Percentiles rank a stretch among this genome's conserved stretches.
Evolutionary conservation across 345 rosid species (phyloP).

Genomic region (Physaria fendleri): DNA sequence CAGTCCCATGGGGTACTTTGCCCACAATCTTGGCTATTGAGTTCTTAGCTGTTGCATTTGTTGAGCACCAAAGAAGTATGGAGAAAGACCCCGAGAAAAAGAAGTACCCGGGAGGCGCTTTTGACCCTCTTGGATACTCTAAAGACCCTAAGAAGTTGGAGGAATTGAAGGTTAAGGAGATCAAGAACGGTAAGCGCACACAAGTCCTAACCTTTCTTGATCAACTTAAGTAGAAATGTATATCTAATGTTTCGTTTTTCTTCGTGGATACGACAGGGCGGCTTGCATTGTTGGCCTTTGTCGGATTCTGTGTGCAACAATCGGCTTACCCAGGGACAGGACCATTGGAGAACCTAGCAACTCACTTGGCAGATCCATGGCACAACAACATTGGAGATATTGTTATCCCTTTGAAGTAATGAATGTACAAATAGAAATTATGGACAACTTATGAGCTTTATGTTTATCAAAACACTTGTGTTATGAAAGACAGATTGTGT

Average conservation of each 20-base stretch:
- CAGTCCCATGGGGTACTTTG: slow-evolving; percentile 96
- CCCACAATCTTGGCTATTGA: slow-evolving; percentile 82
- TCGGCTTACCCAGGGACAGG: slow-evolving; percentile 97
- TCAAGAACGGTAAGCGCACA: slow-evolving; percentile 64
- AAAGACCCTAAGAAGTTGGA: slow-evolving; percentile 90
- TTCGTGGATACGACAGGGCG: slow-evolving; percentile 47
- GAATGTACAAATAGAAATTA: slow-evolving; percentile 24
- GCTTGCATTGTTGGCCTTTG: slow-evolving; percentile 85
- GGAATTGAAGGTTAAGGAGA: slow-evolving; percentile 86
- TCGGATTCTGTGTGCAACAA: slow-evolving; percentile 92
- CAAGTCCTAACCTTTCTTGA: background rate
- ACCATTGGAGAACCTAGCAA: slow-evolving; percentile 94
- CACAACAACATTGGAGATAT: slow-evolving; percentile 87
- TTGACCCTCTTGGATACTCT: slow-evolving; percentile 93
- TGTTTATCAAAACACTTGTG: slow-evolving; percentile 24
- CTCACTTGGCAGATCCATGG: slow-evolving; percentile 98
- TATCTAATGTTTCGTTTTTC: background rate
- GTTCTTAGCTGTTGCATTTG: slow-evolving; percentile 78
- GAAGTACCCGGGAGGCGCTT: slow-evolving; percentile 98
- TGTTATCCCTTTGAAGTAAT: slow-evolving; percentile 48
- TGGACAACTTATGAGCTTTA: slow-evolving; percentile 23
- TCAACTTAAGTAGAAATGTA: background rate
- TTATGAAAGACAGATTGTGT: slow-evolving; percentile 27
- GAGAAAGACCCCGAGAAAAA: slow-evolving; percentile 93
- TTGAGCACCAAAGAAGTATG: slow-evolving; percentile 98